Conservation (phyloP, 2,329 filamentous ascomycete genomes). For the Trichoderma arundinaceum region DNA sequence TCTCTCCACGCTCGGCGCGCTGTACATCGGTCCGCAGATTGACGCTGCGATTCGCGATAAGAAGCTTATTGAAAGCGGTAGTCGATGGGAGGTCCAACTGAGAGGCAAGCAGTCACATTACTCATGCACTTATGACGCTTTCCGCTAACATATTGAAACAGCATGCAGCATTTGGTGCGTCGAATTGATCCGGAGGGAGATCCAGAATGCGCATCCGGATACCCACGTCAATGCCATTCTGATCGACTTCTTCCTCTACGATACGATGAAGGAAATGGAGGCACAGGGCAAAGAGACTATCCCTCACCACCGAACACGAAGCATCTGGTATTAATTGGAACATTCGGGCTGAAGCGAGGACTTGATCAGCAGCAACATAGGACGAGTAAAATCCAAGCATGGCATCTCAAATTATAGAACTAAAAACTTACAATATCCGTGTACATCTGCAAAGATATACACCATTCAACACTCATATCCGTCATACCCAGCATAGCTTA, state of each 20-base stretch:
- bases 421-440: background rate
- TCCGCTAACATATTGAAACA: conserved; percentile 40
- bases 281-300: conserved; percentile 59
- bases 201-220: conserved; percentile 73
- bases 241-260: conserved; percentile 97
- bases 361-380: background rate
- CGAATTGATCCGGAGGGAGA: conserved; percentile 84
- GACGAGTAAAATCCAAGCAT: background rate
- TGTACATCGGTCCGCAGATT: conserved; percentile 83
- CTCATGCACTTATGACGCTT: background rate
- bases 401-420: background rate
- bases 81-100: conserved; percentile 83
- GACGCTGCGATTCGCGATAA: conserved; percentile 70
- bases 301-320: conserved; percentile 87
- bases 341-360: too few relatives aligned
- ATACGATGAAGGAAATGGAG: conserved; percentile 88
- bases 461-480: background rate
- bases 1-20: conserved; percentile 78
- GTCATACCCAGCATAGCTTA: conserved; percentile 16
- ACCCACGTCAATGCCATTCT: conserved; percentile 82
- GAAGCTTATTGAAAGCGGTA: conserved; percentile 71
- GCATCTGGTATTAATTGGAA: conserved; percentile 81
- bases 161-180: conserved; percentile 96
- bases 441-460: conserved; percentile 16
- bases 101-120: conserved; percentile 59